phyloP scores from a whole-genome alignment of 2,329 filamentous ascomycete genomes.

The Sordariomycetes sp. region DNA sequence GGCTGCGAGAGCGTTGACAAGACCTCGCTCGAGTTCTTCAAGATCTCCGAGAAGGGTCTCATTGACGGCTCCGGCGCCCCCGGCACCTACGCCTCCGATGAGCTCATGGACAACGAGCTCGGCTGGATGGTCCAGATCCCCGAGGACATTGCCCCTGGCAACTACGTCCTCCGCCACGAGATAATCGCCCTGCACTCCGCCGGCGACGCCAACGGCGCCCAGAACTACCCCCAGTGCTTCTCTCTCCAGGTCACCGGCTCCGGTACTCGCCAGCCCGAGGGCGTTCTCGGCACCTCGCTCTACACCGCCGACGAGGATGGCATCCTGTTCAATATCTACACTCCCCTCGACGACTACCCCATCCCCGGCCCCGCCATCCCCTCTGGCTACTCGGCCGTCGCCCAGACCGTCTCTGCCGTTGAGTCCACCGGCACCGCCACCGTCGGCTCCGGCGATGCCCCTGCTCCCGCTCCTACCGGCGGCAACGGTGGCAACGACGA shows the following conservation, averaged over 20 bases:
- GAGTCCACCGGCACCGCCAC: constrained; percentile 4
- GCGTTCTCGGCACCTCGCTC: constrained; percentile 16
- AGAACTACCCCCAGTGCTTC: constrained; percentile 39
- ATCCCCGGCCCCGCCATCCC: constrained; percentile 12
- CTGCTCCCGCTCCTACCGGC: not conserved
- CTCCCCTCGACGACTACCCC: constrained; percentile 8
- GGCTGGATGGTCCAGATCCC: constrained; percentile 20
- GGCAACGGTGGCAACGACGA: not conserved
- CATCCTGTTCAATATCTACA: constrained; percentile 17
- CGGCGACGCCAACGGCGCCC: constrained; percentile 30
- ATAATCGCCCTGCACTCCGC: constrained; percentile 37
- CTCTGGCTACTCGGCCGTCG: constrained; percentile 1
- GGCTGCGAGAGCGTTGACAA: constrained; percentile 45
- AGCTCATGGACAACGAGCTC: constrained; percentile 29
- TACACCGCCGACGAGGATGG: constrained; percentile 15
- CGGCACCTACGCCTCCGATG: constrained; percentile 18
- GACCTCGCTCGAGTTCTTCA: constrained; percentile 46
- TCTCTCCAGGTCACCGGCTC: constrained; percentile 33
- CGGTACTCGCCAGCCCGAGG: constrained; percentile 17
- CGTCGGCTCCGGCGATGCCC: constrained; percentile 4
- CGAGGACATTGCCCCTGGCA: constrained; percentile 18
- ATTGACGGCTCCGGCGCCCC: constrained; percentile 31
- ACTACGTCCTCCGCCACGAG: constrained; percentile 39
- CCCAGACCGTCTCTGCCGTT: constrained; percentile 3
- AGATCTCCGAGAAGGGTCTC: constrained; percentile 49